Percentiles rank a stretch among this genome's conserved stretches.
These are phyloP conservation scores for Xerocomus potaroensis DNA, from an alignment of 768 basidiomycete genomes.

Conservation along the genomic window DNA sequence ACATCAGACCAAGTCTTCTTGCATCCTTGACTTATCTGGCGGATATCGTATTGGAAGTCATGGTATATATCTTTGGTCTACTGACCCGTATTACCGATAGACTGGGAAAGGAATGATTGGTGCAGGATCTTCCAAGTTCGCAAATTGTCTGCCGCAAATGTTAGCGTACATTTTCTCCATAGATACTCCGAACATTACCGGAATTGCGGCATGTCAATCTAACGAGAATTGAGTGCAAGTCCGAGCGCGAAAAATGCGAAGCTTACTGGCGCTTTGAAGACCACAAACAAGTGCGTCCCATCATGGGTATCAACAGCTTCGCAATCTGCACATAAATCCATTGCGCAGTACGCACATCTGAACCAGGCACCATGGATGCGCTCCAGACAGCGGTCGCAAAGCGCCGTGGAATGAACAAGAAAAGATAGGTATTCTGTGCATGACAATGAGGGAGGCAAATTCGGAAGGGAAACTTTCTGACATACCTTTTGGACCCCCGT, in stretches of 20 bases:
- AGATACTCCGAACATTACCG: slow-evolving; percentile 40
- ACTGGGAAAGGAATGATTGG: slow-evolving; percentile 63
- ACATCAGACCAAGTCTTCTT: neutral
- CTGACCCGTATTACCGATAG: slow-evolving; percentile 38
- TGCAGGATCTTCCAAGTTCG: slow-evolving; percentile 55
- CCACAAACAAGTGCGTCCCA: slow-evolving; percentile 76
- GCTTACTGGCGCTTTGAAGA: slow-evolving; percentile 77
- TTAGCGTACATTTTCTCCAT: slow-evolving; percentile 7
- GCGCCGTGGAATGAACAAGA: slow-evolving; percentile 59
- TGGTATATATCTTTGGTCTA: slow-evolving; percentile 6
- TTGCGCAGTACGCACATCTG: slow-evolving; percentile 82
- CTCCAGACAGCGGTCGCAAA: slow-evolving; percentile 85
- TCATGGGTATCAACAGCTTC: slow-evolving; percentile 81
- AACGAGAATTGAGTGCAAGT: slow-evolving; percentile 5
- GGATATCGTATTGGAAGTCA: neutral
- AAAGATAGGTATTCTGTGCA: slow-evolving; percentile 55
- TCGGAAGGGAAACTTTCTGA: neutral
- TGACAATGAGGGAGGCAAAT: neutral
- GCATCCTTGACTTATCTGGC: neutral
- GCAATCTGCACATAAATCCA: slow-evolving; percentile 84
- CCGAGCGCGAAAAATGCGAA: neutral
- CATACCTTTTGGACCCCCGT: slow-evolving; percentile 55
- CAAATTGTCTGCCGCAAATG: slow-evolving; percentile 40
- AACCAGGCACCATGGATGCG: slow-evolving; percentile 87
- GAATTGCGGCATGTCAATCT: slow-evolving; percentile 75